These are phyloP conservation scores for Forsythia suspensa DNA, from an alignment of 257 asterid species.

Conservation along the genomic window DNA sequence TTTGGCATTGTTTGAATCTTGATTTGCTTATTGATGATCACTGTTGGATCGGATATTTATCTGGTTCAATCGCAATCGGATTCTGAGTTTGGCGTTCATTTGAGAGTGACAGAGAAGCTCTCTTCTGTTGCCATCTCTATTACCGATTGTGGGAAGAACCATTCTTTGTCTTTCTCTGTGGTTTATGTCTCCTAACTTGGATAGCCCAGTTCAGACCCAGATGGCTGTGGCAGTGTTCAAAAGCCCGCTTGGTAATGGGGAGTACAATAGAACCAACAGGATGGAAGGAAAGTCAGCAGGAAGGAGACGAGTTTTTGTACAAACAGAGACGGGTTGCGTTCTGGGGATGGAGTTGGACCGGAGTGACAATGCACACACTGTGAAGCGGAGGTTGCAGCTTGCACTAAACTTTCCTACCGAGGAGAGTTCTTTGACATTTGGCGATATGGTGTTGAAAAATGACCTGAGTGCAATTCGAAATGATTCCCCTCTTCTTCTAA, in stretches of 20 bases:
- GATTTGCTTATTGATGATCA: conserved; percentile 51
- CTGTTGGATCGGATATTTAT: conserved; percentile 25
- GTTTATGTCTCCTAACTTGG: conserved; percentile 79
- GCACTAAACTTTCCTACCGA: conserved; percentile 82
- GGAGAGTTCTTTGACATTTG: conserved; percentile 88
- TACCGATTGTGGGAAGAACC: conserved; percentile 49
- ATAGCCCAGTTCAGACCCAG: conserved; percentile 91
- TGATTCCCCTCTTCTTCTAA: conserved; percentile 81
- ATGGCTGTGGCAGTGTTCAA: conserved; percentile 93
- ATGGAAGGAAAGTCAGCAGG: conserved; percentile 63
- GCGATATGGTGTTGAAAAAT: conserved; percentile 80
- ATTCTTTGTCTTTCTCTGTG: conserved; percentile 22
- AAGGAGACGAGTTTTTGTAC: conserved; percentile 86
- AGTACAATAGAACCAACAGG: conserved; percentile 63
- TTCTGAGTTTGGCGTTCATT: conserved; percentile 51
- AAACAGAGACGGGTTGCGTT: conserved; percentile 86
- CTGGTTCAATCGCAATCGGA: conserved; percentile 41
- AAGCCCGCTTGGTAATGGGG: conserved; percentile 63
- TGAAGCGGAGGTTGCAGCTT: conserved; percentile 83
- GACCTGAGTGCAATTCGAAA: conserved; percentile 86
- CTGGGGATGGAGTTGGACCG: conserved; percentile 94
- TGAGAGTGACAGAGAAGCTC: conserved; percentile 53
- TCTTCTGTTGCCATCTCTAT: conserved; percentile 59
- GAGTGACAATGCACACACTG: conserved; percentile 85
- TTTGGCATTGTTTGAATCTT: conserved; percentile 13